Evolutionary conservation across 176 grass and related monocot species (phyloP), one percentile per base, ranked within the genome.

Genomic region (Elaeis guineensis): DNA sequence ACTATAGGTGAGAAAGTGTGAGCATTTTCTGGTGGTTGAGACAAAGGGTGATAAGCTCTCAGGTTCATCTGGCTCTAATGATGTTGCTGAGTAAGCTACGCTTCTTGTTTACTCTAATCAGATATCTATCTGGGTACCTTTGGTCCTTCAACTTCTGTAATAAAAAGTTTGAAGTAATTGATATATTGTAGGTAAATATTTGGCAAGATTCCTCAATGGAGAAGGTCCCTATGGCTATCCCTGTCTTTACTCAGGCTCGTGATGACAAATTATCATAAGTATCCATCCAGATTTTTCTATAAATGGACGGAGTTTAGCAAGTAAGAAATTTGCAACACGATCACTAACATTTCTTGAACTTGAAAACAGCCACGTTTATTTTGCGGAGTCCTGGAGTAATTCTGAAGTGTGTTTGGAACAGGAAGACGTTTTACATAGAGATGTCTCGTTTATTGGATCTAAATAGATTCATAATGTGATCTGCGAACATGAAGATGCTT

Each of bases 181-280:
- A 54, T 17, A 52, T 18, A 15, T 35, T 90, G 4, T 75, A 90
- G 87, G 55, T 90, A 90, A 67, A 88, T 97, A 72, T 97, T 90
- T 67, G 87, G 83, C 18, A 97, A 83, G 55, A 97, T 69, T 83
- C 87, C 57, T 88, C 83, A 9, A 74, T 69, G 21, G 92, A 97
- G 59, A 96, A 90, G 78, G 90, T 90, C 57, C 72, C 83, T 6
- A 96, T 96, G 92, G 90, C 92, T 49, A 88, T 83, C 57, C 92
- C 87, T 59, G 86, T 96, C 55, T 96, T 96, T 73, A 90, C 92
- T 44, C 83, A 90, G 73, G 76, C 83, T 64, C 74, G 69, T 50
- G 81, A 90, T 58, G 78, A 83, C 51, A 85, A 82, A 22, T 49
- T 97, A 61, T 88, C 87, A 54, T 57, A 91, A 80, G 86, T 91